A percentile compares a stretch with the other conserved stretches of the same genome.
Conservation (phyloP, 306 rosid genomes). For the Rosa rugosa region DNA sequence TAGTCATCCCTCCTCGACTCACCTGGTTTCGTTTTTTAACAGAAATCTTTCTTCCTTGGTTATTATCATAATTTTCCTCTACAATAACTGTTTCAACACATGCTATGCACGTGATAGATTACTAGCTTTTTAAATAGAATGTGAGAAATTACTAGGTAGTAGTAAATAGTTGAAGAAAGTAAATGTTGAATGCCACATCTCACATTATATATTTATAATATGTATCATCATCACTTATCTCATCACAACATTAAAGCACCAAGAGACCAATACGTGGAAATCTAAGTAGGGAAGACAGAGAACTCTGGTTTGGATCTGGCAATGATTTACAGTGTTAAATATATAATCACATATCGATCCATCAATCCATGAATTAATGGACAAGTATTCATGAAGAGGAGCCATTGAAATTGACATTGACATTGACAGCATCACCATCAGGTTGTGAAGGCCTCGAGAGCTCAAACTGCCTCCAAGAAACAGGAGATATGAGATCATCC, state of each 20-base stretch:
- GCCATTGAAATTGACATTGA: background rate
- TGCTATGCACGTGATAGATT: too few species aligned
- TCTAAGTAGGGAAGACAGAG: background rate
- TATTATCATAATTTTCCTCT: too few species aligned
- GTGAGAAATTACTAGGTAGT: background rate
- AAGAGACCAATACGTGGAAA: background rate
- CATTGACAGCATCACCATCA: conserved; percentile 15
- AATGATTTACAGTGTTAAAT: conserved; percentile 20
- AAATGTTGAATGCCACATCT: background rate
- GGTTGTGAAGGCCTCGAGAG: conserved; percentile 29
- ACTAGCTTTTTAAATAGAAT: too few species aligned
- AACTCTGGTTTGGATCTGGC: conserved; percentile 1
- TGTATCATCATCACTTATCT: background rate
- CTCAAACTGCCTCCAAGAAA: conserved; percentile 40
- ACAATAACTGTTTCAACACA: too few species aligned
- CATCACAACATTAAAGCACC: background rate
- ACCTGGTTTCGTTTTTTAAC: too few species aligned
- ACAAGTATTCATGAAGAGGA: conserved; percentile 19
- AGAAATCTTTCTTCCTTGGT: background rate
- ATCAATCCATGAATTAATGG: background rate
- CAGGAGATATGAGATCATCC: conserved; percentile 58
- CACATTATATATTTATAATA: background rate
- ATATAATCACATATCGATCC: background rate
- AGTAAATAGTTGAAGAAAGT: background rate
- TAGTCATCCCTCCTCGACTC: too few species aligned